Evolutionary conservation across 306 rosid species (phyloP).

Genomic region (Erythrophleum fordii): DNA sequence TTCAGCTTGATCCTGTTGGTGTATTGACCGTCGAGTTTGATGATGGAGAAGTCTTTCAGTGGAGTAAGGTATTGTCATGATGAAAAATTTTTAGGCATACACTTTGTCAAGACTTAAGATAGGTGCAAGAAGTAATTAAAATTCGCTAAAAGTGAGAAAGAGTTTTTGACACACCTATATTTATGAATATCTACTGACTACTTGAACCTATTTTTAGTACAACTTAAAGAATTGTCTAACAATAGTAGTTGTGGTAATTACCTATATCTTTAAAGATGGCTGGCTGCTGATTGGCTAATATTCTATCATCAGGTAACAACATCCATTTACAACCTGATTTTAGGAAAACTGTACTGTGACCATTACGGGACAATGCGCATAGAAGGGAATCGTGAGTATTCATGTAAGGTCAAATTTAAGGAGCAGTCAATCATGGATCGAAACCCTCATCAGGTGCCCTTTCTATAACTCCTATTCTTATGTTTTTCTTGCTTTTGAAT

Average conservation of each 20-base stretch:
- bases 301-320: slow-evolving; percentile 67
- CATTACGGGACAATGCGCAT: slow-evolving; percentile 84
- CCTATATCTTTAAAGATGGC: background rate
- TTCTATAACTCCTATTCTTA: slow-evolving; percentile 6
- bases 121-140: too few species aligned
- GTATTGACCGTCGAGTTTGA: slow-evolving; percentile 69
- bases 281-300: slow-evolving; percentile 25
- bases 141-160: background rate
- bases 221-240: background rate
- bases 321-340: slow-evolving; percentile 79
- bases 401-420: slow-evolving; percentile 73
- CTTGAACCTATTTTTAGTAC: background rate
- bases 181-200: background rate
- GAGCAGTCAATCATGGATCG: slow-evolving; percentile 77
- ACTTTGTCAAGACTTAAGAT: too few species aligned
- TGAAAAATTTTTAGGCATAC: too few species aligned
- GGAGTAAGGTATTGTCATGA: slow-evolving; percentile 62
- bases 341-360: slow-evolving; percentile 77
- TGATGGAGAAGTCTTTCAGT: slow-evolving; percentile 75
- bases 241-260: background rate
- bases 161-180: background rate
- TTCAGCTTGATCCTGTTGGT: slow-evolving; percentile 86
- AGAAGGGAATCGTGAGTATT: slow-evolving; percentile 64
- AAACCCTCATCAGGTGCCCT: slow-evolving; percentile 72
- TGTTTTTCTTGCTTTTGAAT: background rate